Percentiles rank a stretch among this genome's conserved stretches.
Evolutionary conservation across 208 protist genomes (phyloP).

Genomic region (Trypanosoma lewisi): DNA sequence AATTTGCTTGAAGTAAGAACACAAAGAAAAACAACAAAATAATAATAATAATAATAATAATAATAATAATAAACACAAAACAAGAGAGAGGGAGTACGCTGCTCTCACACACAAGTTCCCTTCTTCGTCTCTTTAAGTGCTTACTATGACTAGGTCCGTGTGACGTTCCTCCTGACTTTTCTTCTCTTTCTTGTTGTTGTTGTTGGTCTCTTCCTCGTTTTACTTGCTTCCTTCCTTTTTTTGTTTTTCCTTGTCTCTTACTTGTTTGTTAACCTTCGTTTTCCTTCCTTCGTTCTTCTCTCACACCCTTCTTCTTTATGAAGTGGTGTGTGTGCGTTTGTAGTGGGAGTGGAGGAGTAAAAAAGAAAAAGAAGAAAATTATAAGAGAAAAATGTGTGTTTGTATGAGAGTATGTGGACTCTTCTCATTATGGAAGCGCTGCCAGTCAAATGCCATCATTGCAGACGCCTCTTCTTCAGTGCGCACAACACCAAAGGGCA

Average conservation of each 20-base stretch:
- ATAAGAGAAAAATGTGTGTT: constrained; percentile 5
- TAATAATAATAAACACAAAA: too few relatives aligned
- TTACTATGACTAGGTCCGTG: neutral
- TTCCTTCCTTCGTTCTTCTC: neutral
- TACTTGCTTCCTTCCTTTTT: constrained; percentile 3
- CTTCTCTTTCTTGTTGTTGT: constrained; percentile 4
- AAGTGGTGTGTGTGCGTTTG: constrained; percentile 5
- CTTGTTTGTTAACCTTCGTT: neutral
- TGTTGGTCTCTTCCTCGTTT: neutral
- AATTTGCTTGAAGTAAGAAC: too few relatives aligned
- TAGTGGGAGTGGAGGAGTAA: neutral
- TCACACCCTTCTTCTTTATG: neutral
- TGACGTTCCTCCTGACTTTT: neutral
- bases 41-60: too few relatives aligned
- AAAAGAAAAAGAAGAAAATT: constrained; percentile 2
- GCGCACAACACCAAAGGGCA: constrained; percentile 1
- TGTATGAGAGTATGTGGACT: constrained; percentile 16
- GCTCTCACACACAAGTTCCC: too few relatives aligned
- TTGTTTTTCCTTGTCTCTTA: constrained; percentile 6
- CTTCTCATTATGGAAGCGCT: neutral
- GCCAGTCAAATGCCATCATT: neutral
- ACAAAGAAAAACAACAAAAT: too few relatives aligned
- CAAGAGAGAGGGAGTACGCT: too few relatives aligned
- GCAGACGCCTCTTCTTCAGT: neutral
- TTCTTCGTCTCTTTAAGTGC: neutral